A percentile compares a stretch with the other conserved stretches of the same genome.
These are phyloP conservation scores for Neospermospora avenae DNA, from an alignment of 2,329 filamentous ascomycete species.

Conservation along the genomic window DNA sequence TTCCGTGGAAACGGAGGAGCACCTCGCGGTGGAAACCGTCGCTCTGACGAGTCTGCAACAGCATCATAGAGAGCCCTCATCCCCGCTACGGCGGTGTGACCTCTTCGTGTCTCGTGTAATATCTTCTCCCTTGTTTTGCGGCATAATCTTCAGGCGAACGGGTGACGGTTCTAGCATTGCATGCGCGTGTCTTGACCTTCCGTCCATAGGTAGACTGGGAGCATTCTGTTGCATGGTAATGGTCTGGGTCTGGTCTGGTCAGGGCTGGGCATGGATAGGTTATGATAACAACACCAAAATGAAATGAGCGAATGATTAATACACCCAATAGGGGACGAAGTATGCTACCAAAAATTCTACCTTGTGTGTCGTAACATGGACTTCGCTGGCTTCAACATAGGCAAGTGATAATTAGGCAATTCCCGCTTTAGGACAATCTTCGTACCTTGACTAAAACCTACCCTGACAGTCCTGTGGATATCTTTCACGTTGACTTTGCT, in stretches of 20 bases:
- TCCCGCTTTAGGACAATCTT: too few species aligned
- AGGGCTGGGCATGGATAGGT: background rate
- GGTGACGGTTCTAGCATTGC: slow-evolving; percentile 21
- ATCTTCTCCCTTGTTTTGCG: slow-evolving; percentile 28
- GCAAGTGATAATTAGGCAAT: too few species aligned
- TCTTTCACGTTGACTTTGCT: too few species aligned
- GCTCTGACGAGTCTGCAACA: slow-evolving; percentile 22
- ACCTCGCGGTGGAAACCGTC: slow-evolving; percentile 24
- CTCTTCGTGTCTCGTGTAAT: slow-evolving; percentile 24
- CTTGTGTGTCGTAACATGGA: too few species aligned
- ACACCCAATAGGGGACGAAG: too few species aligned
- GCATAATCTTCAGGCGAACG: slow-evolving; percentile 23
- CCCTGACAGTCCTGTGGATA: too few species aligned
- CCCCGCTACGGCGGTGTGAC: slow-evolving; percentile 4
- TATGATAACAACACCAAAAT: background rate
- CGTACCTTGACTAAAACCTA: too few species aligned
- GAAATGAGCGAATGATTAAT: background rate
- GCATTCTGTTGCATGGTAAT: slow-evolving; percentile 9
- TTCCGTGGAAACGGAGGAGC: slow-evolving; percentile 25
- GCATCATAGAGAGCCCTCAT: background rate
- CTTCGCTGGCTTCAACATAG: too few species aligned
- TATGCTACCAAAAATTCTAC: too few species aligned
- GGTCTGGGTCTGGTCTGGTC: slow-evolving; percentile 6
- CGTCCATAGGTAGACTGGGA: slow-evolving; percentile 11
- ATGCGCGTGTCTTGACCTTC: slow-evolving; percentile 13